Conservation (phyloP, 306 rosid genomes). For the Quercus gilva region DNA sequence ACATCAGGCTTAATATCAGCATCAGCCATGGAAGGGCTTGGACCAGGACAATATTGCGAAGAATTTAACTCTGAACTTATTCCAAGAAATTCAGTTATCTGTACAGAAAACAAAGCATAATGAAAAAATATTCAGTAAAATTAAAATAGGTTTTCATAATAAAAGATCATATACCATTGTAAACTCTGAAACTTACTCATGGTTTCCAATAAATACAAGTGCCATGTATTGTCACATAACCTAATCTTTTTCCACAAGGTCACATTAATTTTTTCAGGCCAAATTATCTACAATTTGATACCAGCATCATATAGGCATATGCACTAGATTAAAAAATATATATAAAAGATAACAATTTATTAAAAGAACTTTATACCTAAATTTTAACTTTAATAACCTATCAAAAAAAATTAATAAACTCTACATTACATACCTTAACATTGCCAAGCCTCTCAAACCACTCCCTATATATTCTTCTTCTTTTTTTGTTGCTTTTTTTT, state of each 20-base stretch:
- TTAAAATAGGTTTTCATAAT: neutral
- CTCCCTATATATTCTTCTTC: neutral
- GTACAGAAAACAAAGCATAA: slow-evolving; percentile 22
- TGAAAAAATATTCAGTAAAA: neutral
- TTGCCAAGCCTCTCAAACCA: neutral
- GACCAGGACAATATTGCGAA: slow-evolving; percentile 36
- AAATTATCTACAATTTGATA: neutral
- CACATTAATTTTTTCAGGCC: neutral
- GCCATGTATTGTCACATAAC: neutral
- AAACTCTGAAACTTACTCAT: neutral
- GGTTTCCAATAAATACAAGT: neutral
- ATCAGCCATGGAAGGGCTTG: slow-evolving; percentile 31
- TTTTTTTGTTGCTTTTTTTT: too few relatives aligned
- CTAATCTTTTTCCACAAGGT: neutral
- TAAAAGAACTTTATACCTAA: neutral
- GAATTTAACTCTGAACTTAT: slow-evolving; percentile 37
- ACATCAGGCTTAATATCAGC: slow-evolving; percentile 43
- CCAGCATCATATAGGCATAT: neutral
- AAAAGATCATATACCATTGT: neutral
- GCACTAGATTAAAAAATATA: neutral
- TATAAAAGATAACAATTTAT: slow-evolving; percentile 5
- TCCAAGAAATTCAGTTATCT: slow-evolving; percentile 59
- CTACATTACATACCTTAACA: neutral
- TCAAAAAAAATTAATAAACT: neutral
- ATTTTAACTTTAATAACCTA: neutral